Percentiles rank a stretch among this genome's conserved stretches.
Evolutionary conservation across 2,329 filamentous ascomycete species (phyloP).

Genomic region (Talaromyces sp.): DNA sequence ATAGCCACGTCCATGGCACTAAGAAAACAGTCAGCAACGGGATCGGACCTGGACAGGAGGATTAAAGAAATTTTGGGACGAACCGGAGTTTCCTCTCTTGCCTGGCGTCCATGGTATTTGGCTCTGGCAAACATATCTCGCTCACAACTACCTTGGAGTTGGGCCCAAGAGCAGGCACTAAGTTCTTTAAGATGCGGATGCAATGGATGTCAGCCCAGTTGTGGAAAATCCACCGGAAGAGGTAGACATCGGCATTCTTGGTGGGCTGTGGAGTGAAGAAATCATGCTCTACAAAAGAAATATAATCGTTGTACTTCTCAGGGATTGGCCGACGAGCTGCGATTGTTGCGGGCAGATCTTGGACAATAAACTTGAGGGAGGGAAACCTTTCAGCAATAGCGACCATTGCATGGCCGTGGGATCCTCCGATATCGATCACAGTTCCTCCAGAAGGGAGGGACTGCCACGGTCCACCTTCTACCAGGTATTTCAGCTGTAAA

Average conservation of each 20-base stretch:
- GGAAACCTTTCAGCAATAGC: conserved; percentile 49
- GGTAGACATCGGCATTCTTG: conserved; percentile 18
- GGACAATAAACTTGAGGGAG: conserved; percentile 51
- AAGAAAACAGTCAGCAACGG: conserved; percentile 16
- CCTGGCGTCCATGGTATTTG: conserved; percentile 13
- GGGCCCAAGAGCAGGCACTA: conserved; percentile 18
- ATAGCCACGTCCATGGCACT: conserved; percentile 15
- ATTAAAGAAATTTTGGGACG: not conserved
- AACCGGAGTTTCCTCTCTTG: conserved; percentile 1
- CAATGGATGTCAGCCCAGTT: conserved; percentile 21
- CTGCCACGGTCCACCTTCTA: conserved; percentile 1
- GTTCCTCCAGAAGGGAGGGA: not conserved
- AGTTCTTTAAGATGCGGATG: conserved; percentile 16
- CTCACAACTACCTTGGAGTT: conserved; percentile 19
- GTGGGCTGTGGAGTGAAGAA: conserved; percentile 21
- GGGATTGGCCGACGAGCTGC: conserved; percentile 12
- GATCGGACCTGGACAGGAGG: not conserved
- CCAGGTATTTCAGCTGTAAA: conserved; percentile 1
- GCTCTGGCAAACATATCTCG: conserved; percentile 21
- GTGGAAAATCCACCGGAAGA: conserved; percentile 21
- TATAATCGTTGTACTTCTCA: conserved; percentile 1
- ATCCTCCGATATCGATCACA: conserved; percentile 41
- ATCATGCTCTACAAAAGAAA: conserved; percentile 21
- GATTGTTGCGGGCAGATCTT: conserved; percentile 41
- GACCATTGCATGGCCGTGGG: conserved; percentile 53